These are phyloP conservation scores for Scopulariopsis brevicaulis DNA, from an alignment of 2,329 filamentous ascomycete species.

Conservation along the genomic window DNA sequence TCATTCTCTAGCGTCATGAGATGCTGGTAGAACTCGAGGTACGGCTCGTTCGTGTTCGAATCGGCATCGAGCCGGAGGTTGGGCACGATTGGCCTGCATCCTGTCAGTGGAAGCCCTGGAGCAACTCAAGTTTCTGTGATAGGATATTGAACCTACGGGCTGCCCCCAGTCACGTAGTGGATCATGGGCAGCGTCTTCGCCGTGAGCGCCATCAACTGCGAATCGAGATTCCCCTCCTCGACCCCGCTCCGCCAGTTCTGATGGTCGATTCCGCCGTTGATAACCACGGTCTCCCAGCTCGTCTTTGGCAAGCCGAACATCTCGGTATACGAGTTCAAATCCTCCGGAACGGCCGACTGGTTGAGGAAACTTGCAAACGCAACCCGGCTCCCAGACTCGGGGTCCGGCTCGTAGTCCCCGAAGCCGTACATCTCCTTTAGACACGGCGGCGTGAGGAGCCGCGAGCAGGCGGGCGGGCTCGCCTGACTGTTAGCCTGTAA, in stretches of 20 bases:
- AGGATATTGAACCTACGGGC: slow-evolving; percentile 2
- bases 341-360: slow-evolving; percentile 32
- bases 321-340: slow-evolving; percentile 24
- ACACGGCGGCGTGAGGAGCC: slow-evolving; percentile 31
- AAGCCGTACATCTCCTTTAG: slow-evolving; percentile 36
- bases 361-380: slow-evolving; percentile 41
- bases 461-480: slow-evolving; percentile 13
- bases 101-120: slow-evolving; percentile 13
- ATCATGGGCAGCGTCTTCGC: slow-evolving; percentile 12
- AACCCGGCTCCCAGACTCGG: slow-evolving; percentile 31
- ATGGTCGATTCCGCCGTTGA: slow-evolving; percentile 27
- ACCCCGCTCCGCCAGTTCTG: slow-evolving; percentile 16
- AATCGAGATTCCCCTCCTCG: slow-evolving; percentile 15
- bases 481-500: slow-evolving; percentile 3
- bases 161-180: slow-evolving; percentile 14
- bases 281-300: slow-evolving; percentile 27
- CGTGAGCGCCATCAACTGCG: slow-evolving; percentile 8
- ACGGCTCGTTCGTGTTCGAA: slow-evolving; percentile 52
- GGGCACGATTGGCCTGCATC: slow-evolving; percentile 16
- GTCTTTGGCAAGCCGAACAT: slow-evolving; percentile 27
- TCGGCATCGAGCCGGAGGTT: slow-evolving; percentile 12
- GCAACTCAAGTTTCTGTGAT: not conserved
- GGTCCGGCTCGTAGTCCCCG: slow-evolving; percentile 29
- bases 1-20: slow-evolving; percentile 32
- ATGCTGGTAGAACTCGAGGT: slow-evolving; percentile 51